A percentile compares a stretch with the other conserved stretches of the same genome.
Evolutionary conservation across 305 asterid species (phyloP).

Genomic region (Withania somnifera): DNA sequence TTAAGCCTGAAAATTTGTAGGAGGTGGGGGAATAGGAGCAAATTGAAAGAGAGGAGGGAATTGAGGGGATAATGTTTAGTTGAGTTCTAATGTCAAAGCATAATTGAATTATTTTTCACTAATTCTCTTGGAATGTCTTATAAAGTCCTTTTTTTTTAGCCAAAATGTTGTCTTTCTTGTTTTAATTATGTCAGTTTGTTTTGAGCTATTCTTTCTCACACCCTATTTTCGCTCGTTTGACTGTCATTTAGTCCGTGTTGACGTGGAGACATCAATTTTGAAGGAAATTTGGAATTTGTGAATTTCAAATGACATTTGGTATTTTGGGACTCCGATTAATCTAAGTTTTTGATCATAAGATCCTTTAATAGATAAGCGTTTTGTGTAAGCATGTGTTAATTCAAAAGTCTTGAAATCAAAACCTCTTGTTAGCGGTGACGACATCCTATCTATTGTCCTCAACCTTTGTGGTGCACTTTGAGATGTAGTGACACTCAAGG

Average conservation of each 20-base stretch:
- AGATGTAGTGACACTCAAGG: neutral
- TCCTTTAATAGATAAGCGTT: neutral
- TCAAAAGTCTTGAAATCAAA: neutral
- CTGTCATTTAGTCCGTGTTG: neutral
- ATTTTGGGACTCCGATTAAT: neutral
- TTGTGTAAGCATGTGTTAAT: neutral
- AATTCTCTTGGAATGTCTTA: neutral
- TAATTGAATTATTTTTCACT: constrained; percentile 14
- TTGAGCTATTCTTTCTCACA: neutral
- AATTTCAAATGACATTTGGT: neutral
- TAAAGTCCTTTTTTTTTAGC: neutral
- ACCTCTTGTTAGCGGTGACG: neutral
- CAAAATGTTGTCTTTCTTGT: neutral
- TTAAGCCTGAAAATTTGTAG: constrained; percentile 12
- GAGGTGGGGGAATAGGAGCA: constrained; percentile 4
- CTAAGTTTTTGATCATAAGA: neutral
- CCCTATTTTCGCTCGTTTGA: neutral
- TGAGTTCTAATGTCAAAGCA: constrained; percentile 27
- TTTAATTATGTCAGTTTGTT: neutral
- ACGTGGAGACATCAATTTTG: neutral
- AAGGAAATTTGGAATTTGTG: neutral
- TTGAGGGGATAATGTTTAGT: constrained; percentile 28
- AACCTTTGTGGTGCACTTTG: neutral
- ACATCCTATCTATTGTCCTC: neutral
- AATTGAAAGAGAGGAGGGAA: constrained; percentile 19